A percentile compares a stretch with the other conserved stretches of the same genome.
Conservation (phyloP, 106 monocot species). For the Iris macrosiphon region DNA sequence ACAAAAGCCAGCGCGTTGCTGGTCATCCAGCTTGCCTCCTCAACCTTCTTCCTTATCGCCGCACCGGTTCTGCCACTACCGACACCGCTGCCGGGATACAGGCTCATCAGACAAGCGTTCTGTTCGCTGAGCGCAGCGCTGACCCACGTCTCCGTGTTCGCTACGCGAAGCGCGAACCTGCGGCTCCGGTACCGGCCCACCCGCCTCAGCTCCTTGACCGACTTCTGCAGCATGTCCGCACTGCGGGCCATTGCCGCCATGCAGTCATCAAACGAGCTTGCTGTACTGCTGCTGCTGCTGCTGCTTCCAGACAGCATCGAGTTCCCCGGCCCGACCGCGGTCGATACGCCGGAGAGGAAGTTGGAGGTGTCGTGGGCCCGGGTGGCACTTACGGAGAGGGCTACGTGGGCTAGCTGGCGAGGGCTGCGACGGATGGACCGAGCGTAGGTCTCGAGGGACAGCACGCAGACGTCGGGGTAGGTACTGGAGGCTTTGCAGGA, state of each 20-base stretch:
- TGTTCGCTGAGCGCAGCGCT: neutral
- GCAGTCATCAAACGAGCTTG: neutral
- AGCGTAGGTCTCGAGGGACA: neutral
- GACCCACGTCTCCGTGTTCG: too few species aligned
- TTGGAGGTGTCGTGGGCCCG: neutral
- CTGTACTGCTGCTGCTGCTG: neutral
- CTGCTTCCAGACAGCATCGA: neutral
- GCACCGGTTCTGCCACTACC: too few species aligned
- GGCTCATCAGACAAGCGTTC: neutral
- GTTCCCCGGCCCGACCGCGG: too few species aligned
- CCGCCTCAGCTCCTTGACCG: neutral
- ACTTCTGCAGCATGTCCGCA: neutral
- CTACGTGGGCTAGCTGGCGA: neutral
- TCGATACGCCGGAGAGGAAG: neutral
- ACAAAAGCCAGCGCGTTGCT: too few species aligned
- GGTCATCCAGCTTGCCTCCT: too few species aligned
- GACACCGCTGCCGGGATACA: too few species aligned
- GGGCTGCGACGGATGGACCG: constrained; percentile 2
- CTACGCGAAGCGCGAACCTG: too few species aligned
- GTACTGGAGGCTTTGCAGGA: constrained; percentile 2
- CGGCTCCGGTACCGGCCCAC: neutral
- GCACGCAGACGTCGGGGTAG: constrained; percentile 4
- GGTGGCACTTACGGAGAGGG: neutral
- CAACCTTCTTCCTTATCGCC: too few species aligned
- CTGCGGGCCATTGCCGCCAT: neutral